Percentiles rank a stretch among this genome's conserved stretches.
Conservation (phyloP, 192 early-diverging fungal genomes). For the Spizellomyces punctatus region DNA sequence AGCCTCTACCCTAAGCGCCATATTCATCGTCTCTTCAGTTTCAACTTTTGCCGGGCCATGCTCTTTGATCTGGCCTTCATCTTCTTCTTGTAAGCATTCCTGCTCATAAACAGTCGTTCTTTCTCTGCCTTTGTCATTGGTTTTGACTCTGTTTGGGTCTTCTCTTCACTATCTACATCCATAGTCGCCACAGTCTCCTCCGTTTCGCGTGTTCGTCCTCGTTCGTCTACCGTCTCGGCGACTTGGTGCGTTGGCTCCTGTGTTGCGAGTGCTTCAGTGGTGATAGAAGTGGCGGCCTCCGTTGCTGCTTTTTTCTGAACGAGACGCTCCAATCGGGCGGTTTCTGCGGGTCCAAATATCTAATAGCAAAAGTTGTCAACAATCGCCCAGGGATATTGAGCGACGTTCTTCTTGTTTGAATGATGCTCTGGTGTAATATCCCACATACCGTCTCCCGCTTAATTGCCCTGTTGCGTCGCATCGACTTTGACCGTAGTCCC, state of each 20-base stretch:
- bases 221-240: background rate
- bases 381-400: background rate
- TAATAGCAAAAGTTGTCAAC: constrained; percentile 7
- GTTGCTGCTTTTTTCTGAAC: background rate
- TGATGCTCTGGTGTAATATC: too few relatives aligned
- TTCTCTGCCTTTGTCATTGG: constrained; percentile 34
- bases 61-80: constrained; percentile 31
- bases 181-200: constrained; percentile 8
- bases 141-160: background rate
- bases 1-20: background rate
- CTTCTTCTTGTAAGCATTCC: constrained; percentile 36
- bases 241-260: background rate
- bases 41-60: background rate
- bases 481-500: constrained; percentile 31
- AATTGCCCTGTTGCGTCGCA: constrained; percentile 11
- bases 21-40: constrained; percentile 5
- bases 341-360: constrained; percentile 30
- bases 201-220: constrained; percentile 12
- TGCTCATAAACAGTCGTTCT: constrained; percentile 28
- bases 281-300: background rate
- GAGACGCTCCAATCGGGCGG: constrained; percentile 31
- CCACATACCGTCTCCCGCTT: constrained; percentile 11
- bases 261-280: background rate
- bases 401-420: too few relatives aligned
- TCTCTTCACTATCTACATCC: constrained; percentile 19